These are phyloP conservation scores for Cyclanthera cordifolia DNA, from an alignment of 306 rosid genomes.

Conservation along the genomic window DNA sequence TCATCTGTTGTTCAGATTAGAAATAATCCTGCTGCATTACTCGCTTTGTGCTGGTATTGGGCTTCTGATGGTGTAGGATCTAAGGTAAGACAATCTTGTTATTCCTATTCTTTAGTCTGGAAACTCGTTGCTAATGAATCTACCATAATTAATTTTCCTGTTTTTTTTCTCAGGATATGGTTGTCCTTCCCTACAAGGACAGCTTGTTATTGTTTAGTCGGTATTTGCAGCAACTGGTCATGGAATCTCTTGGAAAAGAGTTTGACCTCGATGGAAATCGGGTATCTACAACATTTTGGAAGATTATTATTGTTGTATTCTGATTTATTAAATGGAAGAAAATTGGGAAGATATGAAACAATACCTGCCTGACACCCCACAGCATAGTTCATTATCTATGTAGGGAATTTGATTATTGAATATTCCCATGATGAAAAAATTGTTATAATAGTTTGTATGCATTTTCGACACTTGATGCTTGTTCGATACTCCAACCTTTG, in stretches of 20 bases:
- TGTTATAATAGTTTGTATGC: not conserved
- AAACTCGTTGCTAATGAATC: not conserved
- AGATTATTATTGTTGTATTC: not conserved
- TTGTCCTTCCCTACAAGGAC: constrained; percentile 94
- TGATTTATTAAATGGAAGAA: not conserved
- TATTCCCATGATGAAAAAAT: not conserved
- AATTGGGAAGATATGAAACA: not conserved
- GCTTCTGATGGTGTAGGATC: constrained; percentile 92
- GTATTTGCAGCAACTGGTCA: constrained; percentile 93
- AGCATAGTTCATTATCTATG: not conserved
- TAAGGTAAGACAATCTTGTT: constrained; percentile 45
- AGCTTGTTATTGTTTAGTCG: constrained; percentile 82
- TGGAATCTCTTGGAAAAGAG: constrained; percentile 99
- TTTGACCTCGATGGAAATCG: constrained; percentile 94
- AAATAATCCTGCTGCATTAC: constrained; percentile 87
- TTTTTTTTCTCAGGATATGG: constrained; percentile 65
- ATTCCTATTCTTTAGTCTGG: constrained; percentile 7
- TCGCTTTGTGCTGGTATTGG: constrained; percentile 96
- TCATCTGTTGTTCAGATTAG: constrained; percentile 34
- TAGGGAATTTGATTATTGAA: not conserved
- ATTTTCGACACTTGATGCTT: not conserved
- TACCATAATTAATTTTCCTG: not conserved
- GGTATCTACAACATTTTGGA: constrained; percentile 35
- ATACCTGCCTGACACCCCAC: not conserved
- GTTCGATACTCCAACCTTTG: not conserved